Percentiles rank a stretch among this genome's conserved stretches.
phyloP scores from a whole-genome alignment of 129 eudicot genomes.

The Pulicaria dysenterica region DNA sequence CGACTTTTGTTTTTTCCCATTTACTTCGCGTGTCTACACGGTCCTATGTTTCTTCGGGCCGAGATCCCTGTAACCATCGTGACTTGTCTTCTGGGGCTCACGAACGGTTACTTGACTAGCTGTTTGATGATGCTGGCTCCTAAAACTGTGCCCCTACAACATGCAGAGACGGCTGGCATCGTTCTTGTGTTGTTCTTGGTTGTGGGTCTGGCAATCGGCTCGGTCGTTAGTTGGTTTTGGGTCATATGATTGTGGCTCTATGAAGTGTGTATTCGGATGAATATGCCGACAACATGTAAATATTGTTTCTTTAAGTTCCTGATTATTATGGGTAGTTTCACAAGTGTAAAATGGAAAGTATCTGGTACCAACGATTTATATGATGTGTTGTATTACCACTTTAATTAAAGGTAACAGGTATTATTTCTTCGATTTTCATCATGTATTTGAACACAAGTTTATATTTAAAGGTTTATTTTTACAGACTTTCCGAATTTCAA shows the following conservation, averaged over 20 bases:
- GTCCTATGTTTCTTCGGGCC: slow-evolving; percentile 74
- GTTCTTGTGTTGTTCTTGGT: slow-evolving; percentile 78
- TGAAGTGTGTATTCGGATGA: slow-evolving; percentile 15
- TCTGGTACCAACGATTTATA: slow-evolving; percentile 12
- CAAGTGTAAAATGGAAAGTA: slow-evolving; percentile 12
- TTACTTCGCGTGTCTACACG: slow-evolving; percentile 77
- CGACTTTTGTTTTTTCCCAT: slow-evolving; percentile 77
- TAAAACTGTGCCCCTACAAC: slow-evolving; percentile 75
- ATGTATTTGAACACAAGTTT: too few relatives aligned
- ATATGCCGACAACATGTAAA: slow-evolving; percentile 12
- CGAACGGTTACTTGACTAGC: slow-evolving; percentile 90
- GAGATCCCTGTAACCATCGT: slow-evolving; percentile 82
- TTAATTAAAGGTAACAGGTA: not conserved
- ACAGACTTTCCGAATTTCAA: too few relatives aligned
- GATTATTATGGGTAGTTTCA: not conserved
- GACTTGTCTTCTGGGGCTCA: slow-evolving; percentile 92
- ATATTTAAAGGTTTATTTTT: too few relatives aligned
- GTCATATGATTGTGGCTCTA: slow-evolving; percentile 53
- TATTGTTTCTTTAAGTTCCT: slow-evolving; percentile 5
- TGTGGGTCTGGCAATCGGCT: slow-evolving; percentile 76
- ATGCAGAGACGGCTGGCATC: slow-evolving; percentile 91
- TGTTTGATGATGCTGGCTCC: slow-evolving; percentile 81
- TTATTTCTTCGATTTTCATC: not conserved
- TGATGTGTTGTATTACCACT: not conserved
- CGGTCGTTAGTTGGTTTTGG: slow-evolving; percentile 94